phyloP scores from a whole-genome alignment of 2,329 filamentous ascomycete genomes.

The Lizonia empirigonia region DNA sequence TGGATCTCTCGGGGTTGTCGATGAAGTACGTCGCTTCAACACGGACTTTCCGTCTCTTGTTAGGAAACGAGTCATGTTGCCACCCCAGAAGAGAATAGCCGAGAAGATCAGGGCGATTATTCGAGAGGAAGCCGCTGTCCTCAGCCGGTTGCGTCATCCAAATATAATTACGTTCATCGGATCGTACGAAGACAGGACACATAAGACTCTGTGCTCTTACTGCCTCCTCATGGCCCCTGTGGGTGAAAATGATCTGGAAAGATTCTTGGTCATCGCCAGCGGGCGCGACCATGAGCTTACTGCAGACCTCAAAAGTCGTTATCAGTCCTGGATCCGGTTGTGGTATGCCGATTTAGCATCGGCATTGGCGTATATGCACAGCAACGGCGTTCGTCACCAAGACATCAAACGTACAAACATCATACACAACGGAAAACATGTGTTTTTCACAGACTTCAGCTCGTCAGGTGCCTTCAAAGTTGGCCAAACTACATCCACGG shows the following conservation, averaged over 20 bases:
- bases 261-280: constrained; percentile 14
- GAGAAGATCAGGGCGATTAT: constrained; percentile 8
- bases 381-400: too few species aligned
- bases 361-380: too few species aligned
- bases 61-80: constrained; percentile 21
- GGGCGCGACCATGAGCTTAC: neutral
- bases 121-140: constrained; percentile 15
- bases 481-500: neutral
- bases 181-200: constrained; percentile 14
- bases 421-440: too few species aligned
- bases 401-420: too few species aligned
- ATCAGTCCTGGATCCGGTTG: too few species aligned
- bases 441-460: too few species aligned
- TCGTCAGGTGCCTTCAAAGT: neutral
- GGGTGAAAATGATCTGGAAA: constrained; percentile 20
- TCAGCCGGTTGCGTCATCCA: constrained; percentile 12
- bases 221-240: constrained; percentile 23
- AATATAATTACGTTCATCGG: constrained; percentile 24
- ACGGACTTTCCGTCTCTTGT: constrained; percentile 13
- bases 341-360: too few species aligned
- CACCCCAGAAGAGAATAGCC: constrained; percentile 1
- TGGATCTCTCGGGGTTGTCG: constrained; percentile 22
- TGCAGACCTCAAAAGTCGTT: too few species aligned
- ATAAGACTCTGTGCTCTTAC: constrained; percentile 8
- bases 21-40: constrained; percentile 14